These are phyloP conservation scores for Salvia sclarea DNA, from an alignment of 305 asterid species.

Conservation along the genomic window DNA sequence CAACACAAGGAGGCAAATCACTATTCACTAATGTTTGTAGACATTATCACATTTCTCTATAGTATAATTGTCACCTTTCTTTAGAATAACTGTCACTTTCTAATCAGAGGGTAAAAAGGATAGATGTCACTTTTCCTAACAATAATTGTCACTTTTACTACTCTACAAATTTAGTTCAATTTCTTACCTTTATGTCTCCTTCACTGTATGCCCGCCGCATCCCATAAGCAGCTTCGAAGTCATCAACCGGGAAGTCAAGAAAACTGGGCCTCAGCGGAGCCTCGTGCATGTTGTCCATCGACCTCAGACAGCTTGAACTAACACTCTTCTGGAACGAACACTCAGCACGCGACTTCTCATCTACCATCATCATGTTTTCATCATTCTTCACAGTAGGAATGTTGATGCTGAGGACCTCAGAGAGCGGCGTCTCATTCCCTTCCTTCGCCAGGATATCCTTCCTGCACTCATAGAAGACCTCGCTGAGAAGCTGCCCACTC, in stretches of 20 bases:
- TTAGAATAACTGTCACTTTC: no score
- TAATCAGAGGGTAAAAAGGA: no score
- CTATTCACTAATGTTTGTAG: no score
- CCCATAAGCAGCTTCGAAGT: constrained; percentile 68
- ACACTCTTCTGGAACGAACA: constrained; percentile 66
- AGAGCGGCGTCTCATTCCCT: constrained; percentile 57
- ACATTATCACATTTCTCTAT: no score
- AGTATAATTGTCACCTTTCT: no score
- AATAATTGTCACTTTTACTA: neutral
- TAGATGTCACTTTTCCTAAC: no score
- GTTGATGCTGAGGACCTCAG: constrained; percentile 57
- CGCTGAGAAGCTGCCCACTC: constrained; percentile 74
- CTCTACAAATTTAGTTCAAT: neutral
- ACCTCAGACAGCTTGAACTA: constrained; percentile 59
- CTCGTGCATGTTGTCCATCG: constrained; percentile 58
- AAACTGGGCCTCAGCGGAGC: constrained; percentile 61
- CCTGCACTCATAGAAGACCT: constrained; percentile 85
- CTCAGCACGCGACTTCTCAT: constrained; percentile 41
- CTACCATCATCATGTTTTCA: constrained; percentile 37
- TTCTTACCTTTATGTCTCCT: constrained; percentile 73
- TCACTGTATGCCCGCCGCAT: constrained; percentile 96
- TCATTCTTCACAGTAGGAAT: constrained; percentile 44
- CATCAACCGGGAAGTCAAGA: constrained; percentile 70
- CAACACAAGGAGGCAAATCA: neutral
- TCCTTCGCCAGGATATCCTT: constrained; percentile 88